Evolutionary conservation across 2,329 filamentous ascomycete genomes (phyloP).

Genomic region (Fusarium cyanostomum): DNA sequence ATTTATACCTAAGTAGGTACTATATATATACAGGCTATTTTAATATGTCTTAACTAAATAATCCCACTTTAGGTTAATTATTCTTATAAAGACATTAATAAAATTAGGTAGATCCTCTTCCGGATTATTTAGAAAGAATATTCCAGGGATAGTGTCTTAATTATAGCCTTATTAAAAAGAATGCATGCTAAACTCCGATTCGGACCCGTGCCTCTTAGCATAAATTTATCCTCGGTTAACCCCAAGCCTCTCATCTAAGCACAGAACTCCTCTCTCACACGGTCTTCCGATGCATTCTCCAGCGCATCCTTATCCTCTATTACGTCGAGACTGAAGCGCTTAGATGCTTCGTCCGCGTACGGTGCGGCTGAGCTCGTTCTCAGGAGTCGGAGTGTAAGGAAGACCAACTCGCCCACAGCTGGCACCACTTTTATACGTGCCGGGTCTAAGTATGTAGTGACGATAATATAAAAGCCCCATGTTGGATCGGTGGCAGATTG

Average conservation of each 20-base stretch:
- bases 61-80: slow-evolving; percentile 24
- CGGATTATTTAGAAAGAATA: slow-evolving; percentile 2
- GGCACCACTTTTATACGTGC: background rate
- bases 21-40: too few species aligned
- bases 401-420: slow-evolving; percentile 9
- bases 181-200: slow-evolving; percentile 14
- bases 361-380: slow-evolving; percentile 6
- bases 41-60: slow-evolving; percentile 13
- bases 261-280: slow-evolving; percentile 26
- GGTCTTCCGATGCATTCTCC: slow-evolving; percentile 23
- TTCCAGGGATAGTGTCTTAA: background rate
- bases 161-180: slow-evolving; percentile 8
- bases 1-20: too few species aligned
- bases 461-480: slow-evolving; percentile 26
- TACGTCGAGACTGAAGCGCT: slow-evolving; percentile 23
- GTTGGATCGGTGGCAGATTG: slow-evolving; percentile 16
- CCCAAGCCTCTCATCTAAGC: slow-evolving; percentile 17
- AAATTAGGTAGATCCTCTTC: slow-evolving; percentile 2
- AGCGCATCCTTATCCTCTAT: slow-evolving; percentile 13
- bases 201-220: slow-evolving; percentile 12
- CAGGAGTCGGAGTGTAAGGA: background rate
- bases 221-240: slow-evolving; percentile 15
- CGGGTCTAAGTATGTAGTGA: slow-evolving; percentile 17
- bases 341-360: slow-evolving; percentile 20
- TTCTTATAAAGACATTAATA: background rate